These are phyloP conservation scores for Calonectria crousiana DNA, from an alignment of 2,329 filamentous ascomycete species.

Conservation along the genomic window DNA sequence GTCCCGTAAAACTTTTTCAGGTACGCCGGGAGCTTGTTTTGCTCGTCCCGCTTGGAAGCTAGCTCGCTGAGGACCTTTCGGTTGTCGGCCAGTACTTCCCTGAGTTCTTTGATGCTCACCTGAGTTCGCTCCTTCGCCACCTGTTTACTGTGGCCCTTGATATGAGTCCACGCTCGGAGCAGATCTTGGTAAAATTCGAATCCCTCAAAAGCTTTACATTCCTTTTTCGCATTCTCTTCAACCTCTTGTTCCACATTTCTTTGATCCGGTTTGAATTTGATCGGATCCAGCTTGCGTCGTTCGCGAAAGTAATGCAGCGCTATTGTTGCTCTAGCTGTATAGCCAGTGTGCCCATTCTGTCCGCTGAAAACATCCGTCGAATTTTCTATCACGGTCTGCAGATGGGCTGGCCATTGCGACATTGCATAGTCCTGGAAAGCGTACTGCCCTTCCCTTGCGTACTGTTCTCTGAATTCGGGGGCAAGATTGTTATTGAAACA, in stretches of 20 bases:
- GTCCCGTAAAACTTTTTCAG: slow-evolving; percentile 51
- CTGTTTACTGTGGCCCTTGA: background rate
- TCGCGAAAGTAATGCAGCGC: background rate
- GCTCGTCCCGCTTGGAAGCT: background rate
- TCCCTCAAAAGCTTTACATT: background rate
- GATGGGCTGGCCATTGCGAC: slow-evolving; percentile 50
- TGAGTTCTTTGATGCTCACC: slow-evolving; percentile 19
- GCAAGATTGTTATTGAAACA: slow-evolving; percentile 45
- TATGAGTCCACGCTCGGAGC: background rate
- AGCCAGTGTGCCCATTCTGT: background rate
- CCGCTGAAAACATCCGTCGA: background rate
- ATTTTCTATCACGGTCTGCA: slow-evolving; percentile 38
- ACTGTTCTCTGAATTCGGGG: slow-evolving; percentile 21
- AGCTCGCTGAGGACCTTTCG: slow-evolving; percentile 43
- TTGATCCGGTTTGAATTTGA: background rate
- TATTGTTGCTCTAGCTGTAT: background rate
- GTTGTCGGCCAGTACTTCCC: slow-evolving; percentile 38
- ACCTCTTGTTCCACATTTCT: background rate
- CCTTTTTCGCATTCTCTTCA: background rate
- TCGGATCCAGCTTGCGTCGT: background rate
- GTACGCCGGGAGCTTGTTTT: slow-evolving; percentile 31
- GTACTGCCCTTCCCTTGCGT: slow-evolving; percentile 45
- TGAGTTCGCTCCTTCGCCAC: slow-evolving; percentile 14
- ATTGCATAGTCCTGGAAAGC: slow-evolving; percentile 55
- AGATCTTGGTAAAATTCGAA: background rate